Evolutionary conservation across 208 protist species (phyloP).

Genomic region (Crithidia bombi): DNA sequence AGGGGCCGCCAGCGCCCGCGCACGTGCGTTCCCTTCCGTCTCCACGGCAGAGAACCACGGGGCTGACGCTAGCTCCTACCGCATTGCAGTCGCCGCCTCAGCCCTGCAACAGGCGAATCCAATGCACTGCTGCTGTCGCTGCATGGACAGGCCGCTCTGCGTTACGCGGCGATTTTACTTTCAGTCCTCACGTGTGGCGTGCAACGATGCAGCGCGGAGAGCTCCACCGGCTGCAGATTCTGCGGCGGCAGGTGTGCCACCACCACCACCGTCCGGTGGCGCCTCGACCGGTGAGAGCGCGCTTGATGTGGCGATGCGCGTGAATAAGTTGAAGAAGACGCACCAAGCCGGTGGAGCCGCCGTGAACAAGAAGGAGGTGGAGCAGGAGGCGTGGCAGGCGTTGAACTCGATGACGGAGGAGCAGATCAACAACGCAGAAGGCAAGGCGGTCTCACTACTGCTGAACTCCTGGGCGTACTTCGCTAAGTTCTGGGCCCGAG

Average conservation of each 20-base stretch:
- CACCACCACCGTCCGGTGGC: conserved; percentile 8
- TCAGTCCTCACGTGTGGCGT: background rate
- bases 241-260: background rate
- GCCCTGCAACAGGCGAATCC: background rate
- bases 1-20: background rate
- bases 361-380: conserved; percentile 65
- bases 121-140: background rate
- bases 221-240: conserved; percentile 16
- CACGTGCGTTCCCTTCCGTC: background rate
- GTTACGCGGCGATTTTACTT: conserved; percentile 7
- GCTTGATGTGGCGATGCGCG: conserved; percentile 86
- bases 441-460: conserved; percentile 87
- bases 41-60: background rate
- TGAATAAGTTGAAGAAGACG: conserved; percentile 84
- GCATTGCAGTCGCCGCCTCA: background rate
- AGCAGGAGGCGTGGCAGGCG: conserved; percentile 76
- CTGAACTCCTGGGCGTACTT: conserved; percentile 94
- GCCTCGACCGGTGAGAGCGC: conserved; percentile 45
- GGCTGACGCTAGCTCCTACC: background rate
- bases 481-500: conserved; percentile 89
- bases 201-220: conserved; percentile 1
- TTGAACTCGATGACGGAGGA: conserved; percentile 85
- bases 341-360: conserved; percentile 73
- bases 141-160: no score
- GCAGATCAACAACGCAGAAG: conserved; percentile 85